phyloP scores from a whole-genome alignment of 2,329 filamentous ascomycete genomes.

The Orbilia javanica region DNA sequence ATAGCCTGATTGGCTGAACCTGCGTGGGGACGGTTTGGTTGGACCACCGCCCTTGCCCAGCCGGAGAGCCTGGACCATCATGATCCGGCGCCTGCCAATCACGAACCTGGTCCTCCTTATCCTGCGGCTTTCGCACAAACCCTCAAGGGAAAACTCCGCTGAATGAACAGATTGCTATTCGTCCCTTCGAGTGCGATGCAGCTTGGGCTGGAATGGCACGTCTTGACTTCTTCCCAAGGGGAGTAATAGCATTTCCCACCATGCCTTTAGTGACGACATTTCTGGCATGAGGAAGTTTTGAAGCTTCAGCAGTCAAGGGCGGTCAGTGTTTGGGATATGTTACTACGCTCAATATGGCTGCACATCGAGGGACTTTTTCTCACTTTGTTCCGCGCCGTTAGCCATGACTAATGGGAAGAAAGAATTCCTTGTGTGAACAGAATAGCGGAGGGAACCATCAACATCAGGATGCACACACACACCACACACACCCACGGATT shows the following conservation, averaged over 20 bases:
- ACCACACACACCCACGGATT: constrained; percentile 1
- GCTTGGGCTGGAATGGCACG: constrained; percentile 30
- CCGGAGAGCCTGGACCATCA: constrained; percentile 58
- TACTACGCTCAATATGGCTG: constrained; percentile 37
- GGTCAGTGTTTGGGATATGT: constrained; percentile 42
- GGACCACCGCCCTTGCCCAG: constrained; percentile 50
- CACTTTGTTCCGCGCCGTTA: constrained; percentile 4
- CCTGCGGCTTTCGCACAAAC: constrained; percentile 40
- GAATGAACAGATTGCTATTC: constrained; percentile 25
- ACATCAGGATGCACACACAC: constrained; percentile 5
- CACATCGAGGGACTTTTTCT: constrained; percentile 33
- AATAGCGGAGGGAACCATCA: constrained; percentile 3
- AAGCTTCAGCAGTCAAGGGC: constrained; percentile 40
- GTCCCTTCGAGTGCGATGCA: constrained; percentile 21
- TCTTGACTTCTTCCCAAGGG: constrained; percentile 21
- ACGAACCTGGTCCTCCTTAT: constrained; percentile 55
- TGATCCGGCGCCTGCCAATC: constrained; percentile 51
- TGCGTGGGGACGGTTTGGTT: constrained; percentile 48
- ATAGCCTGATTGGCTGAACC: constrained; percentile 42
- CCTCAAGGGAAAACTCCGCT: constrained; percentile 51
- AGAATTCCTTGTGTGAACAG: constrained; percentile 14
- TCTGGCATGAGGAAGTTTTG: constrained; percentile 48
- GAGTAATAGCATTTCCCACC: constrained; percentile 23
- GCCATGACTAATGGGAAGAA: constrained; percentile 7
- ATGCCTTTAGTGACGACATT: constrained; percentile 57